Conservation (phyloP, 345 rosid species). For the Salix caprea region DNA sequence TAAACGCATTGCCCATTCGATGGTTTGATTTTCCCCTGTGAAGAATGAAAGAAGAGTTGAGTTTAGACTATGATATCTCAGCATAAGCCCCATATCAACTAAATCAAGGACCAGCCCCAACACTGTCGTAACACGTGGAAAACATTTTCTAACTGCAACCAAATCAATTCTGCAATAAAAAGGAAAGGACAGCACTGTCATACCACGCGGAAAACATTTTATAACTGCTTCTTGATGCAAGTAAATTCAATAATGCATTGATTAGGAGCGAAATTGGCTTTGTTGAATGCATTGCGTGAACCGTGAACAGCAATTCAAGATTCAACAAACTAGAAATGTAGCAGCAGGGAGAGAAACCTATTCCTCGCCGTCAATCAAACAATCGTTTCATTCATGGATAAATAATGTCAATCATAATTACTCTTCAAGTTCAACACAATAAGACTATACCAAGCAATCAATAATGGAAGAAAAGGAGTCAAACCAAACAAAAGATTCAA, state of each 20-base stretch:
- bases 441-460: neutral
- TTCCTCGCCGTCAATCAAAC: neutral
- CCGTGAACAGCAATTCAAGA: conserved; percentile 1
- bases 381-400: neutral
- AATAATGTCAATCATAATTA: neutral
- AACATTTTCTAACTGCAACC: neutral
- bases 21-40: conserved; percentile 93
- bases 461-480: neutral
- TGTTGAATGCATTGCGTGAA: neutral
- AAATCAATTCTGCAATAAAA: neutral
- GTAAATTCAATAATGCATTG: neutral
- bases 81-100: neutral
- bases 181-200: neutral
- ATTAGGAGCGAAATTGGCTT: conserved; percentile 3
- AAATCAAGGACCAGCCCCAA: neutral
- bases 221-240: no score
- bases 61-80: conserved; percentile 2
- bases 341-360: neutral
- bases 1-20: conserved; percentile 93
- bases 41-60: conserved; percentile 18
- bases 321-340: neutral
- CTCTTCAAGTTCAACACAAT: neutral
- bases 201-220: neutral
- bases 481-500: neutral
- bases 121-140: neutral